Evolutionary conservation across 2,329 filamentous ascomycete species (phyloP), one percentile per base, ranked within the genome.

Genomic region (Cladosporium sp.): DNA sequence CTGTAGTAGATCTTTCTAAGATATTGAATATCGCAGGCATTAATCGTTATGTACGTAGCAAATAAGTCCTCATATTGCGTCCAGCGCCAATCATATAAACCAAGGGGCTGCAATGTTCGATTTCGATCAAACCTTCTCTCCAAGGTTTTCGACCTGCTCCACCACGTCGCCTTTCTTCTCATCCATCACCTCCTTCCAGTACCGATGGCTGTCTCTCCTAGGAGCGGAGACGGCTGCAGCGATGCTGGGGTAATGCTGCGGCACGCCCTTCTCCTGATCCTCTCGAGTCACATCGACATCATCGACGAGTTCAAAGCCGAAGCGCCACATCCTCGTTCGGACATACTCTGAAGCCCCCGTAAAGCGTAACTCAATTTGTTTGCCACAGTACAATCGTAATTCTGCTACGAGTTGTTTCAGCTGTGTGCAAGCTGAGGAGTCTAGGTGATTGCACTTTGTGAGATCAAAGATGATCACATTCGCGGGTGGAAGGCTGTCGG

Each of bases 401-500:
- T 82, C 80, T 13, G 70, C 70, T 17, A 78, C 71, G 19, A 84
- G 67, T 35, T 79, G 79, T 37, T 73, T 73, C 6, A 84, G 66
- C 8, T 80, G 77, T 0, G 74, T 71, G 3, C 82, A 72, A 0
- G 78, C 81, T 0, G 81, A 84, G 0, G 77, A 76, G 57, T 84
- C 82, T 8, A 82, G 74, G 59, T 82, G 79, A 15, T 78, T 78
- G 17, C 81, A 78, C 55, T 76, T 75, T 1, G 69, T 68, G 54
- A 84, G 78, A 61, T 84, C 82, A 0, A 84, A 70, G 0, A 84
- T 72, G 0, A 84, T 74, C 2, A 80, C 68, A 0, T 72, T 70
- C 17, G 84, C 75, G 0, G 74, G 75, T 0, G 74, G 71, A 15
- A 68, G 50, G 22, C 57, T 56, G 49, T 58, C 59, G 1, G 62